Conservation (phyloP, 345 rosid species). For the Dovyalis caffra region DNA sequence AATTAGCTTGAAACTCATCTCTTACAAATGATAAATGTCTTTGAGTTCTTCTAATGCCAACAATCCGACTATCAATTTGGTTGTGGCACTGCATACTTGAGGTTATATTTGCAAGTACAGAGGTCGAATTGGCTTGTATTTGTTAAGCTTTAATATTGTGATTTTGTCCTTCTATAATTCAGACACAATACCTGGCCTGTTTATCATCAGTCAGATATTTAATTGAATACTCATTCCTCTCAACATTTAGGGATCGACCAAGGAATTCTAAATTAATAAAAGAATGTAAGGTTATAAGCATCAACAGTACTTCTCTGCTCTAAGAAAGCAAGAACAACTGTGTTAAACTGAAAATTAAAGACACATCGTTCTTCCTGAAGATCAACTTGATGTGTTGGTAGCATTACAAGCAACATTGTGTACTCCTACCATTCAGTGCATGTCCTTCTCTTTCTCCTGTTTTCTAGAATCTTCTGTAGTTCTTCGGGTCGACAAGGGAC, state of each 20-base stretch:
- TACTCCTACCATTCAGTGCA: slow-evolving; percentile 16
- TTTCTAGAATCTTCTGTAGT: slow-evolving; percentile 37
- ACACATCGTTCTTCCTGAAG: not conserved
- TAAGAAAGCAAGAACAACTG: not conserved
- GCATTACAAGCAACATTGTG: not conserved
- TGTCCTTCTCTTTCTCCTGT: slow-evolving; percentile 16
- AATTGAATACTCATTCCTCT: not conserved
- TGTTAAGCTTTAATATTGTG: no score
- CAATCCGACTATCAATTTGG: no score
- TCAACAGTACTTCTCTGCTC: not conserved
- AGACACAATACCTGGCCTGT: no score
- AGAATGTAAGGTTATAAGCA: not conserved
- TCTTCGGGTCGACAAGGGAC: slow-evolving; percentile 63
- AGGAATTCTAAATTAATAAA: not conserved
- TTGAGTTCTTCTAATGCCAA: no score
- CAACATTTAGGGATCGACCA: not conserved
- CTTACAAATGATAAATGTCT: no score
- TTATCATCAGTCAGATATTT: no score
- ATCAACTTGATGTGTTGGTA: not conserved
- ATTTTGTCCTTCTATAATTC: no score
- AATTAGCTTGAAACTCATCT: no score
- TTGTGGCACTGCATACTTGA: no score
- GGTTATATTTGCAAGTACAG: no score
- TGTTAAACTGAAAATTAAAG: not conserved
- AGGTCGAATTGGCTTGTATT: no score